Base-by-base conservation (phyloP, 768 basidiomycete genomes). In the Candolleomyces eurysporus region DNA sequence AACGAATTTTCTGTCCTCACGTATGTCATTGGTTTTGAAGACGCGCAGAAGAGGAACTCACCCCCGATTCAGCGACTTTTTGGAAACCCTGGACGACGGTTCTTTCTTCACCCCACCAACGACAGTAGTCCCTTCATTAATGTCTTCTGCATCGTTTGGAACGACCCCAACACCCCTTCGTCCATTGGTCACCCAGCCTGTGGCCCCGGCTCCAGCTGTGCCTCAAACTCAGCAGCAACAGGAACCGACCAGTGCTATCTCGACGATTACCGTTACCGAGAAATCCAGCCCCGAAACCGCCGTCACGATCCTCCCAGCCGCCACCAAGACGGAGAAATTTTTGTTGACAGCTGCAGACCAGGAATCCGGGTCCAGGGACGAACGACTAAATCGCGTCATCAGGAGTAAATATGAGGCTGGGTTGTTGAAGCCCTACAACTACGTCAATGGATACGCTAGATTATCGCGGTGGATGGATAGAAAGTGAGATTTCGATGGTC, bases 341-440 rank as follows among this genome's bases (percentile, higher is more conserved):
- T 79, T 97, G 62, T 79, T 98, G 22, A 96, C 93, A 0, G 96
- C 96, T 4, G 96, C 96, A 0, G 96, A 98, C 73, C 96, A 97
- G 68, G 92, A 91, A 58, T 85, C 90, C 1, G 96, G 96, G 0
- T 90, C 94, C 22, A 81, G 96, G 48, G 91, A 96, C 66, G 92
- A 96, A 66, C 86, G 96, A 1, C 75, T 98, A 55, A 92, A 89
- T 65, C 83, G 91, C 61, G 96, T 98, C 65, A 98, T 98, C 66
- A 84, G 91, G 65, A 94, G 92, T 68, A 98, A 98, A 75, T 98
- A 97, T 74, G 96, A 98, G 69, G 96, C 96, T 2, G 96, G 96
- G 0, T 73, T 98, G 48, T 76, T 98, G 65, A 95, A 93, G 69
- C 96, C 96, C 3, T 97, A 96, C 68, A 96, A 98, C 74, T 97